A percentile compares a stretch with the other conserved stretches of the same genome.
phyloP scores from a whole-genome alignment of 2,329 filamentous ascomycete genomes.

The Aspergillus floridensis region DNA sequence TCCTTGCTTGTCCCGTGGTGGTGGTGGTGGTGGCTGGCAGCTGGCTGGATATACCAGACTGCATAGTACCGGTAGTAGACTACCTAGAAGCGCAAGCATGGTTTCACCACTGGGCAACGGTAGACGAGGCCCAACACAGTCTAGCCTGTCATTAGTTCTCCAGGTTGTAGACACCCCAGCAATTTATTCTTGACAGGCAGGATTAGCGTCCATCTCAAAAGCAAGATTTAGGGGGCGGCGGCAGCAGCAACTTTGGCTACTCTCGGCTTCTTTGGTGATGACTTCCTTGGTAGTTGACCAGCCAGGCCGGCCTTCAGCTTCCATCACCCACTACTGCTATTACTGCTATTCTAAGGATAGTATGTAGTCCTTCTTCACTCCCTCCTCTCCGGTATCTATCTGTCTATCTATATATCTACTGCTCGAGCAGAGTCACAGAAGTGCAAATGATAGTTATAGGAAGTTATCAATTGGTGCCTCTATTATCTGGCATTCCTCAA shows the following conservation, averaged over 20 bases:
- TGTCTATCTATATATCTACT: no score
- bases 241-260: not conserved
- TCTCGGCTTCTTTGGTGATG: not conserved
- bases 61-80: no score
- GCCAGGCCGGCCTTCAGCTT: not conserved
- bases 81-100: not conserved
- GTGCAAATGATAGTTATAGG: no score
- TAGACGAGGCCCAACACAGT: conserved; percentile 1
- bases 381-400: not conserved
- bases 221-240: not conserved
- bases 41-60: not conserved
- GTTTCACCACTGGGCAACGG: not conserved
- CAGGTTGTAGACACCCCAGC: not conserved
- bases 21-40: not conserved
- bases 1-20: not conserved
- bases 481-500: not conserved
- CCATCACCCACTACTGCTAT: no score
- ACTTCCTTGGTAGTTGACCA: not conserved
- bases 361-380: not conserved
- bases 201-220: not conserved
- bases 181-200: not conserved
- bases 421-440: not conserved
- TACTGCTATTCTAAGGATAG: no score
- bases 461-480: not conserved
- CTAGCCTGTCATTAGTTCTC: not conserved